These are phyloP conservation scores for Hymenoscyphus infarciens DNA, from an alignment of 2,329 filamentous ascomycete genomes.

Conservation along the genomic window DNA sequence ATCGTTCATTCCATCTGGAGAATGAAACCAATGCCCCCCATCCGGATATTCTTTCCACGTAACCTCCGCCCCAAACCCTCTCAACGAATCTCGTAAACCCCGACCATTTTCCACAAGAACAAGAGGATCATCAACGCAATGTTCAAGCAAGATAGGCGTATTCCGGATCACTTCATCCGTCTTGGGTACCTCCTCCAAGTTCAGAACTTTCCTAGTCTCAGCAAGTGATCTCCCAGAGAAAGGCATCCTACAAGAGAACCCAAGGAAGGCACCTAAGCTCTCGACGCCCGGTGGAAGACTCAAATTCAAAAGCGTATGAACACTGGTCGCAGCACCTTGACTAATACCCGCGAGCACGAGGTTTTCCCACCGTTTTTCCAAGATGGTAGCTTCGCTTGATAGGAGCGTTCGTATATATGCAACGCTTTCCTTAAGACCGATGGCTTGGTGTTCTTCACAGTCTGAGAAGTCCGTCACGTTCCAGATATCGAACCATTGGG, in stretches of 20 bases:
- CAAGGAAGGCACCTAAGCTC: constrained; percentile 31
- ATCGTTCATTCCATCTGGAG: constrained; percentile 15
- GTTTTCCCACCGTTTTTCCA: not conserved
- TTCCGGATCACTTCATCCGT: not conserved
- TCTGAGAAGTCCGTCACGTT: constrained; percentile 9
- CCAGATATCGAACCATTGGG: constrained; percentile 17
- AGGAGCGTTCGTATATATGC: constrained; percentile 7
- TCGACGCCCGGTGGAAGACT: constrained; percentile 17
- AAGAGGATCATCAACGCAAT: not conserved
- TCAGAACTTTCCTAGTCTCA: constrained; percentile 12
- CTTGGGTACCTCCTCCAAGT: not conserved
- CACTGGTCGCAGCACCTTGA: not conserved
- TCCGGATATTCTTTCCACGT: constrained; percentile 17
- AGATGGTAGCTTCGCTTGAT: not conserved
- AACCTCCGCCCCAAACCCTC: constrained; percentile 14
- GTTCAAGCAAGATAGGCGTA: not conserved
- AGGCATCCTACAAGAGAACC: constrained; percentile 19
- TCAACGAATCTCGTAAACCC: not conserved
- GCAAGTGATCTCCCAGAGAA: constrained; percentile 15
- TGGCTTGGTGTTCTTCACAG: constrained; percentile 14
- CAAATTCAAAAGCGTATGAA: not conserved
- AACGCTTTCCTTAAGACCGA: constrained; percentile 16
- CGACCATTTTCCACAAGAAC: not conserved
- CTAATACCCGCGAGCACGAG: not conserved
- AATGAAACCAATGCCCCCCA: constrained; percentile 18